Conservation (phyloP, 1,284 basidiomycete species). For the Tetrapyrgos nigripes region DNA sequence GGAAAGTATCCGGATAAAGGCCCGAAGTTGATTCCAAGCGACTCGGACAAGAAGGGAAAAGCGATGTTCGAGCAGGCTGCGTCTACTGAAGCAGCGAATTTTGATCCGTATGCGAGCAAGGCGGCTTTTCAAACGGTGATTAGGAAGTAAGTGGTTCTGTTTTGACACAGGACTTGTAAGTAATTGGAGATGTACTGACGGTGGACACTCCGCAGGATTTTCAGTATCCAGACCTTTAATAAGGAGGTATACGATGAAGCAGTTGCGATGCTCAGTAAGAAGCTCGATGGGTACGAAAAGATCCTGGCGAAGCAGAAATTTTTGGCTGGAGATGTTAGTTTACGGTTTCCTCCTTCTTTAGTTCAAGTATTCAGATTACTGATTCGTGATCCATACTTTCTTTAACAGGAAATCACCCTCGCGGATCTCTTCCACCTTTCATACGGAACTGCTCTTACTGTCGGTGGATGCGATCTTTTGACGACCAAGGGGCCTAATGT, state of each 20-base stretch:
- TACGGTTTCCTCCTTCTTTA: no score
- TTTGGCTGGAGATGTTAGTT: conserved; percentile 42
- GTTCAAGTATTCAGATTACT: not conserved
- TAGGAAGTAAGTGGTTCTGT: not conserved
- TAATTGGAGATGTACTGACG: no score
- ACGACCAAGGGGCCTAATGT: conserved; percentile 17
- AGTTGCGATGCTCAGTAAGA: conserved; percentile 30
- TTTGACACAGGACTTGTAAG: not conserved
- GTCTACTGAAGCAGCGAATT: not conserved
- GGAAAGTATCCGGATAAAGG: conserved; percentile 40
- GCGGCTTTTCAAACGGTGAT: no score
- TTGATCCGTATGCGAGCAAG: not conserved
- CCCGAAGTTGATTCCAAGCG: conserved; percentile 25
- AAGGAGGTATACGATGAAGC: conserved; percentile 28
- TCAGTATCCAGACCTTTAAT: no score
- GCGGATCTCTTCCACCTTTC: no score
- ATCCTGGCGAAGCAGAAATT: conserved; percentile 46
- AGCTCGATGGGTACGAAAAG: conserved; percentile 45
- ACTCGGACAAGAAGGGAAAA: conserved; percentile 34
- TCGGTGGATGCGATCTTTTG: conserved; percentile 14
- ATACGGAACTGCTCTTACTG: conserved; percentile 11
- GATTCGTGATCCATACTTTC: no score
- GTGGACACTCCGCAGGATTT: no score
- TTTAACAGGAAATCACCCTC: conserved; percentile 16
- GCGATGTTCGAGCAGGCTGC: conserved; percentile 8